These are phyloP conservation scores for Cyclotella baltica DNA, from an alignment of 108 stramenopile genomes.

Conservation along the genomic window DNA sequence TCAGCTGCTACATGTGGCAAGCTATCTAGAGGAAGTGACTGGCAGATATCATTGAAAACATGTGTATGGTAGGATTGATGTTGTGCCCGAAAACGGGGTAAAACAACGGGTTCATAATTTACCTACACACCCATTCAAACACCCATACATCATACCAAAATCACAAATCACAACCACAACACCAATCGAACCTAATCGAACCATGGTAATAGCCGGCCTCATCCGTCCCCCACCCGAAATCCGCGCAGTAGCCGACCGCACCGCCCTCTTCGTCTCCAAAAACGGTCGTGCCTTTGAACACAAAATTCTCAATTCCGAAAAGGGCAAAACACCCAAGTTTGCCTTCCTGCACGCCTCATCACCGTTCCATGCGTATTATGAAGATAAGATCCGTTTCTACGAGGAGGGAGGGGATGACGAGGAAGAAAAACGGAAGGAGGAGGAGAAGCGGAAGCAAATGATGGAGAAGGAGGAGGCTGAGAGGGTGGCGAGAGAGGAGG, in stretches of 20 bases:
- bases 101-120: no score
- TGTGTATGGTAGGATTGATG: no score
- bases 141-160: background rate
- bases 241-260: conserved; percentile 95
- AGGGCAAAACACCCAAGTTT: conserved; percentile 96
- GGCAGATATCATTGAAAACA: no score
- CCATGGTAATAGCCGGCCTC: conserved; percentile 82
- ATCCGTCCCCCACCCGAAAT: conserved; percentile 98
- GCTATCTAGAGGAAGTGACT: no score
- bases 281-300: conserved; percentile 96
- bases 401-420: conserved; percentile 76
- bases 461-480: conserved; percentile 37
- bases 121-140: no score
- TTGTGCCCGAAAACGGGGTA: no score
- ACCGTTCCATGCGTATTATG: conserved; percentile 98
- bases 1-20: no score
- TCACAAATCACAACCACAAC: background rate
- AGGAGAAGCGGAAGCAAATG: conserved; percentile 29
- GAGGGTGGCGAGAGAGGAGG: conserved; percentile 26
- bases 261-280: conserved; percentile 96
- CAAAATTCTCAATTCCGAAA: conserved; percentile 75
- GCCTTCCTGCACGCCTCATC: conserved; percentile 92
- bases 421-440: conserved; percentile 67
- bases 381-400: conserved; percentile 86
- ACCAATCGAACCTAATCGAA: no score